Conservation (phyloP, 2,329 filamentous ascomycete species). For the Trichophyton verrucosum region DNA sequence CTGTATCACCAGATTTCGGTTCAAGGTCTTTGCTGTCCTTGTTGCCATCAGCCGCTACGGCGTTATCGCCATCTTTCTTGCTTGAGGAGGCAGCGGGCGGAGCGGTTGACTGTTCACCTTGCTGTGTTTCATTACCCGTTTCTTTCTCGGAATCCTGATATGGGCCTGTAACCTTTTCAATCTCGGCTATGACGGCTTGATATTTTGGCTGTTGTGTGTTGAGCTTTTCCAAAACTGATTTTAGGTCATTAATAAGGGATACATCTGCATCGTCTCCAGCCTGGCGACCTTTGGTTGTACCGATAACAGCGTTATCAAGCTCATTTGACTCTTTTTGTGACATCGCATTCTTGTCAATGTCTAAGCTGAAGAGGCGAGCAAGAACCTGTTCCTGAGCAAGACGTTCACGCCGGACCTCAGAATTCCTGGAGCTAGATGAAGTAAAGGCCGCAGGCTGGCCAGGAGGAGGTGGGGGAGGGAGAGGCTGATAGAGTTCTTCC, state of each 20-base stretch:
- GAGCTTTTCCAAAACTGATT: background rate
- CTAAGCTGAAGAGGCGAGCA: constrained; percentile 13
- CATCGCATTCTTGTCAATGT: constrained; percentile 9
- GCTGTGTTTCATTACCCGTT: background rate
- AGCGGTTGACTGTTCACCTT: background rate
- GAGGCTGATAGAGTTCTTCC: constrained; percentile 38
- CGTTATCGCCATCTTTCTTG: background rate
- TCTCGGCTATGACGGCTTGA: background rate
- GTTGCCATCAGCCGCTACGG: constrained; percentile 10
- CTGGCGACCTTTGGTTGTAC: constrained; percentile 11
- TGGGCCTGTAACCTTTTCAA: background rate
- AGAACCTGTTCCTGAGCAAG: constrained; percentile 16
- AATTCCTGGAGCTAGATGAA: constrained; percentile 13
- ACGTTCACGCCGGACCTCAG: constrained; percentile 14
- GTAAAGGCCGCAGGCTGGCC: background rate
- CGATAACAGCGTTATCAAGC: constrained; percentile 10
- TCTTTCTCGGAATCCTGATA: background rate
- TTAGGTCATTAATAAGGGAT: background rate
- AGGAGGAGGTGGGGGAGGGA: constrained; percentile 8
- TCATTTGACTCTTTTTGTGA: constrained; percentile 10
- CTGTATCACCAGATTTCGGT: background rate
- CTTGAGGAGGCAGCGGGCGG: background rate
- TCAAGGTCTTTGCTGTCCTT: background rate
- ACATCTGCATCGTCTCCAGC: background rate
- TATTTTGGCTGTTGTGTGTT: background rate